phyloP scores from a whole-genome alignment of 1,284 basidiomycete genomes.

The Laetiporus sulphureus region DNA sequence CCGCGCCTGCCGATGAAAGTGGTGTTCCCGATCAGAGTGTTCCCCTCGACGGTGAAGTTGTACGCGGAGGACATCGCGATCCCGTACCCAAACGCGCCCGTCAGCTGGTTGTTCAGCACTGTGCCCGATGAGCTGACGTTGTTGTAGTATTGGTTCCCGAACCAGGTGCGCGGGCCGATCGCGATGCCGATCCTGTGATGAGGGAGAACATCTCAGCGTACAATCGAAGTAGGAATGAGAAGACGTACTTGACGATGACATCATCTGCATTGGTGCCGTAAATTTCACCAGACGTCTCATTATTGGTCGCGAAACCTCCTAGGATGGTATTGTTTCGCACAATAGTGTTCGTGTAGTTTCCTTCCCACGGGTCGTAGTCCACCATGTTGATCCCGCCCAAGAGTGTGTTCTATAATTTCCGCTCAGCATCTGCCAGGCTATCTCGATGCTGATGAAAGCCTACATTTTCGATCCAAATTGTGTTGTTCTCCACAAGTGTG shows the following conservation, averaged over 20 bases:
- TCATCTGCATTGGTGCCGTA: constrained; percentile 54
- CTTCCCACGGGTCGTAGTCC: constrained; percentile 68
- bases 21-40: constrained; percentile 62
- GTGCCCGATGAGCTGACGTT: constrained; percentile 57
- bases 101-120: constrained; percentile 60
- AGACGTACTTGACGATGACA: constrained; percentile 61
- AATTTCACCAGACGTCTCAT: constrained; percentile 29
- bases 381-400: constrained; percentile 78
- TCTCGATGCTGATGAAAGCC: too few relatives aligned
- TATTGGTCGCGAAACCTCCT: constrained; percentile 58
- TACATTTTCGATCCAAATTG: constrained; percentile 65
- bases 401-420: background rate
- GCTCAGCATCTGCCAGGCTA: too few relatives aligned
- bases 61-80: constrained; percentile 59
- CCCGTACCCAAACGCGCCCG: constrained; percentile 67
- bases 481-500: constrained; percentile 68
- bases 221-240: constrained; percentile 2
- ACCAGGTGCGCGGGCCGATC: constrained; percentile 77
- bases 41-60: constrained; percentile 64
- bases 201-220: constrained; percentile 9
- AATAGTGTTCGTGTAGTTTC: constrained; percentile 62
- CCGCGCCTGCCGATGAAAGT: constrained; percentile 72
- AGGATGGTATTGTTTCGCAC: constrained; percentile 68
- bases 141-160: constrained; percentile 50
- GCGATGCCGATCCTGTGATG: constrained; percentile 58